Conservation (phyloP, 192 early-diverging fungal species). For the Coemansia sp. region DNA sequence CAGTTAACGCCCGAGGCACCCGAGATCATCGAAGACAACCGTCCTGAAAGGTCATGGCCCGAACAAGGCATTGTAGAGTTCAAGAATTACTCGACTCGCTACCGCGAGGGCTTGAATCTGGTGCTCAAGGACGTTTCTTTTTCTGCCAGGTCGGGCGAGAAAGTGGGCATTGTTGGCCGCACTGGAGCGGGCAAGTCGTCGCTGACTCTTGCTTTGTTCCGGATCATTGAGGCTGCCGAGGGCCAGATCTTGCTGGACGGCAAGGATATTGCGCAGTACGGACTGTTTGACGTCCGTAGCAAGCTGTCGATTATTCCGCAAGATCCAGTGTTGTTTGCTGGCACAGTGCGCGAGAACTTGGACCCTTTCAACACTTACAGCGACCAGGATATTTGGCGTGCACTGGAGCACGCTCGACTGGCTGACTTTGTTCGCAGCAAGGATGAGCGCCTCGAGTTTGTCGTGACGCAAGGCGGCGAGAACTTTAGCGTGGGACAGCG, state of each 20-base stretch:
- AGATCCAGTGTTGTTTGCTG: constrained; percentile 75
- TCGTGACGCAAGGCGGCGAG: constrained; percentile 59
- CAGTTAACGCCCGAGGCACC: constrained; percentile 80
- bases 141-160: constrained; percentile 53
- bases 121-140: constrained; percentile 64
- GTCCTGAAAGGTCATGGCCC: constrained; percentile 73
- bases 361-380: constrained; percentile 53
- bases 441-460: constrained; percentile 65
- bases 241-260: constrained; percentile 70
- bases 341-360: constrained; percentile 63
- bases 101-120: constrained; percentile 78
- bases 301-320: constrained; percentile 85
- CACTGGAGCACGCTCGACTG: constrained; percentile 68
- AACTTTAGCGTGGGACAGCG: constrained; percentile 86
- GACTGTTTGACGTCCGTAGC: constrained; percentile 58
- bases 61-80: constrained; percentile 74
- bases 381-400: constrained; percentile 70
- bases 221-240: constrained; percentile 63
- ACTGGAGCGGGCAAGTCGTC: constrained; percentile 76
- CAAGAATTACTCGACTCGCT: constrained; percentile 77
- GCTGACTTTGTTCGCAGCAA: constrained; percentile 64
- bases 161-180: constrained; percentile 66
- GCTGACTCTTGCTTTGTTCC: constrained; percentile 64
- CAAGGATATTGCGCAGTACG: constrained; percentile 60
- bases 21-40: constrained; percentile 63